Base-by-base conservation (phyloP, 2,329 filamentous ascomycete genomes). In the Scytalidium sp. region DNA sequence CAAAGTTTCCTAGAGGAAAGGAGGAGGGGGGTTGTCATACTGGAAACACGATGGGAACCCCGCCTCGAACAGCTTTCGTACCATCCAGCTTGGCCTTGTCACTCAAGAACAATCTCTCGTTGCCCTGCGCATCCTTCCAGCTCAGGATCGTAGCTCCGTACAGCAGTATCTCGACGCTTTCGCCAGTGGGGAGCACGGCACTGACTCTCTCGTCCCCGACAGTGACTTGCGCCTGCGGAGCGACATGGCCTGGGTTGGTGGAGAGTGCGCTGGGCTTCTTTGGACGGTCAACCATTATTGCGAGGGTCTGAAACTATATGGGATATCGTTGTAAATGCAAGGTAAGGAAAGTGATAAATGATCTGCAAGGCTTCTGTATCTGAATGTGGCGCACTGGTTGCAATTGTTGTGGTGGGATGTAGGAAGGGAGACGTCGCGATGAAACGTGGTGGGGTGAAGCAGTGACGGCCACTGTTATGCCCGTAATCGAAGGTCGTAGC, bases 21-120 rank as follows among this genome's bases (percentile, higher is more conserved):
- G 19, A 41, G 52, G 19, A 27, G 42, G 29, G 21, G 19, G 17
- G n/a, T 11, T 17, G 21, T 6, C 83, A 56, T 77, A 96, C 92
- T 8, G 93, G 93, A 66, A 97, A 97, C 29, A 97, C 91, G 46
- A 97, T 73, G 3, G 93, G 93, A 60, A 97, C 90, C 13, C 93
- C 93, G 50, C 94, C 94, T 56, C 94, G 81, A 46, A 97, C 92
- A 20, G 93, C 80, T 75, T 96, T 96, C 59, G 79, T 85, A 46
- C 94, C 93, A 65, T 97, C 92, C 50, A 96, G 75, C 62, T 82
- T 83, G 41, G 92, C 88, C 50, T 79, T 83, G 53, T 91, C 83
- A 70, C 88, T 94, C 59, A 97, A 65, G 80, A 90, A 97, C 48
- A 97, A 78, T 71, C 91, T 91, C 75, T 97, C 92, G 49, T 82